Percentiles rank a stretch among this genome's conserved stretches.
These are phyloP conservation scores for Parmelia sp. DNA, from an alignment of 495 filamentous ascomycete species.

Conservation along the genomic window DNA sequence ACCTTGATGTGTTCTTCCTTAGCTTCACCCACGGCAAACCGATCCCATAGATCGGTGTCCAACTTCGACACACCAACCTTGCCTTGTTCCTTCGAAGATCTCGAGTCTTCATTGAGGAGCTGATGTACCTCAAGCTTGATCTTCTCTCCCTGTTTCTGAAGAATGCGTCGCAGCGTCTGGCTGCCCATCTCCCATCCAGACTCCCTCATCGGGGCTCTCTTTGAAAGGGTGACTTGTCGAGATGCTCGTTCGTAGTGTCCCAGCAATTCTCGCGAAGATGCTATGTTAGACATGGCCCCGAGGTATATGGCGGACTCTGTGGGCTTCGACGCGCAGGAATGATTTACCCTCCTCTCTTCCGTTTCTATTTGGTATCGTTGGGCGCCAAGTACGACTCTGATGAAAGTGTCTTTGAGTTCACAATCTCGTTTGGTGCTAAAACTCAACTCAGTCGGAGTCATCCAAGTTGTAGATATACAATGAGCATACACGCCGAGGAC, in stretches of 20 bases:
- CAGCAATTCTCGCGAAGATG: constrained; percentile 14
- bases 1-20: neutral
- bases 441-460: neutral
- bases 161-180: constrained; percentile 12
- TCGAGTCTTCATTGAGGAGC: neutral
- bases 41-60: constrained; percentile 11
- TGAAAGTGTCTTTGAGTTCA: neutral
- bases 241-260: constrained; percentile 15
- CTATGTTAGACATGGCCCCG: constrained; percentile 9
- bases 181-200: constrained; percentile 15
- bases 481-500: constrained; percentile 14
- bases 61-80: neutral
- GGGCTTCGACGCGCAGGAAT: neutral
- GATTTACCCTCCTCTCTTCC: no score
- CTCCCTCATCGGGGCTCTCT: constrained; percentile 5
- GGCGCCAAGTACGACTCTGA: neutral
- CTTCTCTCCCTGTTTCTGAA: constrained; percentile 11
- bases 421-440: constrained; percentile 6
- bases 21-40: constrained; percentile 7
- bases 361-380: neutral
- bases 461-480: neutral
- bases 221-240: constrained; percentile 5
- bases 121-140: constrained; percentile 2
- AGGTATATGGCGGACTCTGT: constrained; percentile 5
- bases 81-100: neutral